phyloP scores from a whole-genome alignment of 1,284 basidiomycete genomes.

The Cryptococcus sp. region DNA sequence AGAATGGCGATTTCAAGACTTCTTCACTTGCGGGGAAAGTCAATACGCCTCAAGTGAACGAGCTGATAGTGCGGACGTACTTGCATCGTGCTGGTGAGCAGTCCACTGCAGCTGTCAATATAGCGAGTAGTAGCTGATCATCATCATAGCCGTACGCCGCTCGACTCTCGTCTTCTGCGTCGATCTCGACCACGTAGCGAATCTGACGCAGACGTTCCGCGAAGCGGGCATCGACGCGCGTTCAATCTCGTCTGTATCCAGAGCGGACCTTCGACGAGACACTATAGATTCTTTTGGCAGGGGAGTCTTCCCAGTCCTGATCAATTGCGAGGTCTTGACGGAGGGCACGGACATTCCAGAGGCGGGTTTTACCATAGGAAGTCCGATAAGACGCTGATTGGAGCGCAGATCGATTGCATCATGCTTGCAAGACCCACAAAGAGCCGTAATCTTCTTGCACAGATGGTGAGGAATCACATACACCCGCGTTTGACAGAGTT shows the following conservation, averaged over 20 bases:
- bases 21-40: conserved; percentile 74
- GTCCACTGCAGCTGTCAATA: conserved; percentile 15
- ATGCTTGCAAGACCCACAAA: conserved; percentile 82
- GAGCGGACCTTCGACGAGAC: conserved; percentile 64
- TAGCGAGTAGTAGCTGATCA: background rate
- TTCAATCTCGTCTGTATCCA: conserved; percentile 73
- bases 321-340: conserved; percentile 92
- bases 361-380: conserved; percentile 22
- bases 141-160: conserved; percentile 60
- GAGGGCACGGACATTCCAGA: conserved; percentile 90
- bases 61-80: conserved; percentile 76
- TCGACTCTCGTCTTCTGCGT: conserved; percentile 92
- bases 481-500: background rate
- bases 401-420: conserved; percentile 73
- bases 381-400: background rate
- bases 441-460: conserved; percentile 84
- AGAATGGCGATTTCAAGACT: conserved; percentile 74
- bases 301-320: conserved; percentile 77
- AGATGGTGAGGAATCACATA: conserved; percentile 68
- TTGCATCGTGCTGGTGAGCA: conserved; percentile 71
- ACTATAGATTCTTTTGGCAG: conserved; percentile 70
- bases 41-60: conserved; percentile 74
- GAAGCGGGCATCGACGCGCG: conserved; percentile 81
- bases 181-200: conserved; percentile 77
- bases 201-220: conserved; percentile 73